Conservation (phyloP, 176 grass and related monocot species). For the Carex littledalei region DNA sequence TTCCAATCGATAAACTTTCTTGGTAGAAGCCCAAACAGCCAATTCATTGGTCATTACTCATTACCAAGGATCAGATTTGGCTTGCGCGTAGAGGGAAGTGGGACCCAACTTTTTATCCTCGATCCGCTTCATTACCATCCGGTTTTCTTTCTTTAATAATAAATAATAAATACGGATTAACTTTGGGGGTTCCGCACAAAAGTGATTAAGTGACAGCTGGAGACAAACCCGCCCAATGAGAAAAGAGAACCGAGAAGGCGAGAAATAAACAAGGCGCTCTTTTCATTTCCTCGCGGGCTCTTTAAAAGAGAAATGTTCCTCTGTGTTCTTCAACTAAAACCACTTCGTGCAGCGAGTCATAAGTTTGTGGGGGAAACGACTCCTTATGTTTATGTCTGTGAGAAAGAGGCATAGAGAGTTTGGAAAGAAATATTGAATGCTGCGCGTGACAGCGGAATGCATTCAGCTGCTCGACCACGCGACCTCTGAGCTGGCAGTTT, state of each 20-base stretch:
- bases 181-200: neutral
- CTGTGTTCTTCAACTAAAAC: neutral
- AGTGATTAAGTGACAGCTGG: neutral
- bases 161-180: conserved; percentile 1
- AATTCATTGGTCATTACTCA: neutral
- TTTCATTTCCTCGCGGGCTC: neutral
- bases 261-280: neutral
- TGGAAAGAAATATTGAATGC: neutral
- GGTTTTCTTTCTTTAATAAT: neutral
- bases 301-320: neutral
- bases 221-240: neutral
- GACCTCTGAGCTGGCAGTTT: conserved; percentile 43
- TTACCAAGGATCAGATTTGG: neutral
- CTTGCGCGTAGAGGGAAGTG: neutral
- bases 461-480: conserved; percentile 52
- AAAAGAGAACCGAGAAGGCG: neutral
- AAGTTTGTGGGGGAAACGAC: too few relatives aligned
- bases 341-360: neutral
- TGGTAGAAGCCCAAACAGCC: neutral
- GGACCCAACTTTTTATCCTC: neutral
- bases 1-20: neutral
- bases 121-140: neutral
- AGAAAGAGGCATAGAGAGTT: neutral
- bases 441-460: conserved; percentile 19
- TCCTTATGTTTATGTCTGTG: neutral